These are phyloP conservation scores for Sphaerulina vaccinii DNA, from an alignment of 2,329 filamentous ascomycete genomes.

Conservation along the genomic window DNA sequence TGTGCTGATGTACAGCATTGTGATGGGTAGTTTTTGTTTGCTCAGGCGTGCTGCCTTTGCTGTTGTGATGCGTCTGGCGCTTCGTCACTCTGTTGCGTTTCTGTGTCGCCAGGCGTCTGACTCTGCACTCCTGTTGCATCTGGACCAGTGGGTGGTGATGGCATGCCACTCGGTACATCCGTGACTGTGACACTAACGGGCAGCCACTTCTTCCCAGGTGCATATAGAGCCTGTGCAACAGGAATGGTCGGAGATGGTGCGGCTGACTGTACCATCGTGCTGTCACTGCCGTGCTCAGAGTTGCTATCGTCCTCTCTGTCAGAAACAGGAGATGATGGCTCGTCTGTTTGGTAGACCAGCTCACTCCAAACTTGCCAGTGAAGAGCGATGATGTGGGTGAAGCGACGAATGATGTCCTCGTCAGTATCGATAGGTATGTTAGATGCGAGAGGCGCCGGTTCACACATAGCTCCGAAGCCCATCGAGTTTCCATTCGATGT, in stretches of 20 bases:
- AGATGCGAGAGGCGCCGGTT: conserved; percentile 18
- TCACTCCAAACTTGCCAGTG: conserved; percentile 89
- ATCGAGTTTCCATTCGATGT: conserved; percentile 20
- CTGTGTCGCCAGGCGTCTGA: conserved; percentile 7
- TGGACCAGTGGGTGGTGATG: conserved; percentile 23
- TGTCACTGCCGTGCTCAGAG: conserved; percentile 25
- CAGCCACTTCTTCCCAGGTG: conserved; percentile 33
- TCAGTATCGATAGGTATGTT: conserved; percentile 30
- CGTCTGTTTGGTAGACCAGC: conserved; percentile 59
- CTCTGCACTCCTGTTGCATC: conserved; percentile 5
- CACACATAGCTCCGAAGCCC: conserved; percentile 32
- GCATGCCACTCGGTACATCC: conserved; percentile 28
- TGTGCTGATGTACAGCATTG: background rate
- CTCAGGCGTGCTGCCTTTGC: conserved; percentile 16
- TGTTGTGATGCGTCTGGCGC: conserved; percentile 16
- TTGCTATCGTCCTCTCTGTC: conserved; percentile 24
- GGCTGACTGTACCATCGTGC: conserved; percentile 22
- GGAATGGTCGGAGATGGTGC: conserved; percentile 30
- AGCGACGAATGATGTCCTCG: conserved; percentile 67
- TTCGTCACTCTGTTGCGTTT: conserved; percentile 10
- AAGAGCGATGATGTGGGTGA: conserved; percentile 79
- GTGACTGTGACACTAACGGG: conserved; percentile 33
- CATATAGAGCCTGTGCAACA: conserved; percentile 32
- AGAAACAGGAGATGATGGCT: conserved; percentile 12
- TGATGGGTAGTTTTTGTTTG: background rate